Base-by-base conservation (phyloP, 129 eudicot genomes). In the Mikania micrantha region DNA sequence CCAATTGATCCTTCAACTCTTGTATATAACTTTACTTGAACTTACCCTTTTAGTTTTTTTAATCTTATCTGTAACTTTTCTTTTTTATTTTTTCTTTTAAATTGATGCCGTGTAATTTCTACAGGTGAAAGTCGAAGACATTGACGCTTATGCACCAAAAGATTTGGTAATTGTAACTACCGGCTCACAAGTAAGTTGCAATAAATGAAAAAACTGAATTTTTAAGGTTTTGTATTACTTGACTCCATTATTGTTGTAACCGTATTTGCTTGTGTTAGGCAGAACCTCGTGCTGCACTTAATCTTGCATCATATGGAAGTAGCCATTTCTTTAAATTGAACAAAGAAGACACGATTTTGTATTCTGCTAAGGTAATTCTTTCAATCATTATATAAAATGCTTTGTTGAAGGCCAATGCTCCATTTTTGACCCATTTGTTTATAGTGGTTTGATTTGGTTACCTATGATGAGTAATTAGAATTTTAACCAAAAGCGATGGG, bases 221-320 rank as follows among this genome's bases (percentile, higher is more conserved):
- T 24, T 24, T 45, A 40, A 60, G 74, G 44, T 68, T 16, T 31
- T 38, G 5, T 25, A 16, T 5, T 36, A 49, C 22, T 67, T 8
- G 3, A 58, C 52, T 67, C 49, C 62, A 47, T 44, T 66, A 66
- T 32, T 72, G 8, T 50, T 41, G 28, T 70, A 29, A 70, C 70
- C 39, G 67, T 63, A 35, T 85, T 66, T 70, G 29, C 76, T 74
- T 78, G 75, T 88, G 86, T 82, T 92, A 93, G 99, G 99, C 96
- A 79, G 99, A 93, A 77, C 95, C 96, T 53, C 99, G 96, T 77
- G 99, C 99, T 57, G 99, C 99, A 60, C 81, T 93, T 74, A 93
- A 93, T 59, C 95, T 93, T 78, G 99, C 99, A 35, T 93, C 99
- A 44, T 86, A 58, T 78, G 99, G 99, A 70, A 89, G 99, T 69